phyloP scores from a whole-genome alignment of 2,329 filamentous ascomycete species.

The Hawksworthiomyces lignivorus region DNA sequence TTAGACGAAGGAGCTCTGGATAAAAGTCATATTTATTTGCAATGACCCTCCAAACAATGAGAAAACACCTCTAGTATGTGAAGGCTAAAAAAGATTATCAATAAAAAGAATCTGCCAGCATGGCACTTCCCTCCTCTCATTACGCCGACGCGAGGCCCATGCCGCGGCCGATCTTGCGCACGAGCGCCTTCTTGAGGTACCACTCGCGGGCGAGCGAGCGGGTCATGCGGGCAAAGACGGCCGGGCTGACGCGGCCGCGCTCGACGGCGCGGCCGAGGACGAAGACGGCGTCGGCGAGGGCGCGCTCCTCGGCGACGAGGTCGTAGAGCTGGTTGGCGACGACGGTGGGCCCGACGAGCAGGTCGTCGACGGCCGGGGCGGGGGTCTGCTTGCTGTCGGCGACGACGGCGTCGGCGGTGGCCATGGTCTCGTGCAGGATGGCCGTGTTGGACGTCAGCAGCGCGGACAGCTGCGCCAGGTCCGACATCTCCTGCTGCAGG shows the following conservation, averaged over 20 bases:
- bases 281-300: conserved; percentile 79
- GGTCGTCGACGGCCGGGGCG: conserved; percentile 75
- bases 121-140: too few species aligned
- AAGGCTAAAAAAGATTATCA: too few species aligned
- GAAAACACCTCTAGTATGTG: too few species aligned
- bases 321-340: conserved; percentile 90
- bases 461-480: conserved; percentile 62
- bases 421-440: conserved; percentile 69
- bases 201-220: conserved; percentile 68
- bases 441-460: conserved; percentile 69
- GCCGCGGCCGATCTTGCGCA: conserved; percentile 67
- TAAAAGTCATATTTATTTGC: too few species aligned
- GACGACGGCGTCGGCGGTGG: conserved; percentile 71
- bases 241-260: conserved; percentile 59
- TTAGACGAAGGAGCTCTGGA: too few species aligned
- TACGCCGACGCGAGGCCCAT: conserved; percentile 51
- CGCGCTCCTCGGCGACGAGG: conserved; percentile 80
- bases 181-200: conserved; percentile 76
- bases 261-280: conserved; percentile 70
- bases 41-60: too few species aligned
- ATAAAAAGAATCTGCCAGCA: background rate
- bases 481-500: conserved; percentile 65
- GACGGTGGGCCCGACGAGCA: conserved; percentile 87
- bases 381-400: conserved; percentile 60
- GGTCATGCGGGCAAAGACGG: conserved; percentile 73